These are phyloP conservation scores for Wickerhamomyces chaumierensis DNA, from an alignment of 805 yeast genomes.

Conservation along the genomic window DNA sequence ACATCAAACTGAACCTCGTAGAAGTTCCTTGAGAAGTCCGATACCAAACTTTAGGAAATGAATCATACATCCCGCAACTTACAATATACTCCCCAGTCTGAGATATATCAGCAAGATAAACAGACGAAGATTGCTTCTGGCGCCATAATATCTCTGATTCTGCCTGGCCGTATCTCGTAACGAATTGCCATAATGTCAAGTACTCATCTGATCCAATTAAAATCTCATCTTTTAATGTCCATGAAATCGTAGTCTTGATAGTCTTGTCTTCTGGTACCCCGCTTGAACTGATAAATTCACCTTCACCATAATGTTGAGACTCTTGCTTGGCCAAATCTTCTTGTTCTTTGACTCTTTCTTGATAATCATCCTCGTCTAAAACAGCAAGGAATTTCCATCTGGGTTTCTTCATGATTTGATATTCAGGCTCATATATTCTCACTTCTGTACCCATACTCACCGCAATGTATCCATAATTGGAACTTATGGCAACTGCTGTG, in stretches of 20 bases:
- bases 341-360: not conserved
- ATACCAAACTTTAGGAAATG: slow-evolving; percentile 67
- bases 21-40: slow-evolving; percentile 55
- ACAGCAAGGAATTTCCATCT: slow-evolving; percentile 31
- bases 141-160: slow-evolving; percentile 24
- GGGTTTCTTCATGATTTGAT: slow-evolving; percentile 30
- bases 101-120: slow-evolving; percentile 45
- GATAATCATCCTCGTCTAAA: not conserved
- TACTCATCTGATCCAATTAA: slow-evolving; percentile 43
- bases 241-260: slow-evolving; percentile 12
- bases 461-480: slow-evolving; percentile 49
- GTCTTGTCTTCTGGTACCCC: not conserved
- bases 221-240: slow-evolving; percentile 49
- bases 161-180: slow-evolving; percentile 32
- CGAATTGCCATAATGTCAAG: slow-evolving; percentile 41
- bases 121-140: slow-evolving; percentile 48
- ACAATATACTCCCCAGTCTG: slow-evolving; percentile 62
- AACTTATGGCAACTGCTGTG: slow-evolving; percentile 50
- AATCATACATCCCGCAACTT: slow-evolving; percentile 50
- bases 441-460: slow-evolving; percentile 35
- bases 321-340: not conserved
- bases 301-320: not conserved
- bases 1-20: slow-evolving; percentile 55
- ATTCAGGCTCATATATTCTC: slow-evolving; percentile 43
- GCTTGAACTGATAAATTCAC: not conserved